phyloP scores from a whole-genome alignment of 2,329 filamentous ascomycete species.

The Annulohypoxylon truncatum region DNA sequence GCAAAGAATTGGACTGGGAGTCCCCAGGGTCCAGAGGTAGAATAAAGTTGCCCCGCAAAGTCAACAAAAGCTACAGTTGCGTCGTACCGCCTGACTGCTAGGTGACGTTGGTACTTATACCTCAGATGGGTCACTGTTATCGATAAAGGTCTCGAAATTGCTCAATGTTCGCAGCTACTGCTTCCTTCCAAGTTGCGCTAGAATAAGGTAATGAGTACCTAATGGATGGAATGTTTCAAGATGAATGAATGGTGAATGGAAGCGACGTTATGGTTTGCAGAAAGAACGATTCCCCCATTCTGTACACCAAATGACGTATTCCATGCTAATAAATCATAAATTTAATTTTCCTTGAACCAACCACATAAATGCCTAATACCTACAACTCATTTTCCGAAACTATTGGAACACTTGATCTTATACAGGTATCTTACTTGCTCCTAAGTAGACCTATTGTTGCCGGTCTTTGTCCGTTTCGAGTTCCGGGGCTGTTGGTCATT shows the following conservation, averaged over 20 bases:
- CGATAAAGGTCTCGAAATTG: slow-evolving; percentile 22
- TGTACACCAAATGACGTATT: not conserved
- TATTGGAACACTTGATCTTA: not conserved
- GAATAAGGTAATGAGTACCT: slow-evolving; percentile 2
- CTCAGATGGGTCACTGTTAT: slow-evolving; percentile 9
- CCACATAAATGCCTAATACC: not conserved
- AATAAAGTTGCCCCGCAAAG: slow-evolving; percentile 38
- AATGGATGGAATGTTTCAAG: not conserved
- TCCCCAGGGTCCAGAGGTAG: slow-evolving; percentile 6
- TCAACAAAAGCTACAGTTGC: slow-evolving; percentile 28
- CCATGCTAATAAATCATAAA: not conserved
- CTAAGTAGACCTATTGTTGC: not conserved
- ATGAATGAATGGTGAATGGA: not conserved
- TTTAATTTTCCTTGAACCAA: not conserved
- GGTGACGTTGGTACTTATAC: slow-evolving; percentile 32
- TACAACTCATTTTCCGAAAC: not conserved
- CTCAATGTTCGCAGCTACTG: not conserved
- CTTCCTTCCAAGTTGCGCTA: slow-evolving; percentile 15
- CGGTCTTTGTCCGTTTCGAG: not conserved
- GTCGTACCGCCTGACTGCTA: slow-evolving; percentile 25
- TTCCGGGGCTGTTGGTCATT: not conserved
- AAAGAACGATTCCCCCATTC: not conserved
- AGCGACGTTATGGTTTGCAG: slow-evolving; percentile 5
- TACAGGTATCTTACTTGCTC: not conserved
- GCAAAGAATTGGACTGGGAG: slow-evolving; percentile 10